These are phyloP conservation scores for Teunomyces barrocoloradensis DNA, from an alignment of 805 yeast genomes.

Conservation along the genomic window DNA sequence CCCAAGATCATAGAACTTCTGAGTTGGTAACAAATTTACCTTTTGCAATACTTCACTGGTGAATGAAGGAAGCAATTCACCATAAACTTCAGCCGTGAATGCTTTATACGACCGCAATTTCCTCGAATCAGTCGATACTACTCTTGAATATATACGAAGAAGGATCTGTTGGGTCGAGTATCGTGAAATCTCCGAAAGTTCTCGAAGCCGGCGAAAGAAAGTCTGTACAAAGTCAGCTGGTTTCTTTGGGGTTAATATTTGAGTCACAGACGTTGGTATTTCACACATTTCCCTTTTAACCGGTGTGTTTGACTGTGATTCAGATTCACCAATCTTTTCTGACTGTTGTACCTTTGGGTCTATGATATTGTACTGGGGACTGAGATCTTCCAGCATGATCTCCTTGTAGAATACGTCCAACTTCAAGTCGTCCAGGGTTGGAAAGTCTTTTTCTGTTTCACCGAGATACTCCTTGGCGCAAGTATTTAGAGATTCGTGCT, in stretches of 20 bases:
- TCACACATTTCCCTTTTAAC: constrained; percentile 1
- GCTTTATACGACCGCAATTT: constrained; percentile 73
- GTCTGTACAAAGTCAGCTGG: constrained; percentile 20
- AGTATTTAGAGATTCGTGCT: constrained; percentile 21
- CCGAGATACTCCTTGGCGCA: constrained; percentile 18
- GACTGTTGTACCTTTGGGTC: not conserved
- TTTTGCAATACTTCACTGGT: constrained; percentile 59
- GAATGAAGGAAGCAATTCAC: constrained; percentile 81
- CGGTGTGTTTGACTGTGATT: not conserved
- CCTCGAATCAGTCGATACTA: constrained; percentile 71
- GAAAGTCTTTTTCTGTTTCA: constrained; percentile 11
- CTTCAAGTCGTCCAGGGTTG: constrained; percentile 18
- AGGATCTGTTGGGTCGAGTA: constrained; percentile 60
- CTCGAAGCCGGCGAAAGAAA: constrained; percentile 20
- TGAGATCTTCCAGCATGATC: constrained; percentile 8
- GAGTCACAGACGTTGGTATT: constrained; percentile 2
- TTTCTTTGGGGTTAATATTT: constrained; percentile 6
- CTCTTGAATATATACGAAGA: constrained; percentile 69
- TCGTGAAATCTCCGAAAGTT: constrained; percentile 25
- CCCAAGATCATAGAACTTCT: constrained; percentile 82
- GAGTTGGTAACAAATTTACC: constrained; percentile 51
- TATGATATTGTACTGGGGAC: constrained; percentile 11
- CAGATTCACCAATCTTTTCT: not conserved
- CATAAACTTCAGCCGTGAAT: constrained; percentile 87
- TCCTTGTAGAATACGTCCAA: constrained; percentile 19